Evolutionary conservation across 192 early-diverging fungal species (phyloP).

Genomic region (Funneliformis geosporum): DNA sequence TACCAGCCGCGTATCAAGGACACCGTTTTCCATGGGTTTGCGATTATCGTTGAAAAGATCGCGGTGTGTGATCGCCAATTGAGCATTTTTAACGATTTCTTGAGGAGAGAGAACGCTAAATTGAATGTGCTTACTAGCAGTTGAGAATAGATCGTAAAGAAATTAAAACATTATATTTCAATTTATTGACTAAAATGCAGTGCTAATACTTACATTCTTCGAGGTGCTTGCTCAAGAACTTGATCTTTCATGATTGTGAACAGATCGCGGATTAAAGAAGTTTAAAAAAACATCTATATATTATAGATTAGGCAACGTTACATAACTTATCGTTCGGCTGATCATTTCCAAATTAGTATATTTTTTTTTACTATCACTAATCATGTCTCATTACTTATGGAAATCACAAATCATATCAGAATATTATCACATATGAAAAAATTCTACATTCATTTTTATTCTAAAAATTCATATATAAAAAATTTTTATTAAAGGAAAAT

Average conservation of each 20-base stretch:
- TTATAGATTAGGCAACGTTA: no score
- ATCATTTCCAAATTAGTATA: no score
- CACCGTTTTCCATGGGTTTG: constrained; percentile 82
- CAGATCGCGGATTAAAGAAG: no score
- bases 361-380: no score
- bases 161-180: neutral
- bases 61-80: constrained; percentile 88
- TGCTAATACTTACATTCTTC: constrained; percentile 2
- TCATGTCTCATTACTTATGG: no score
- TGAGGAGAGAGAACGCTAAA: constrained; percentile 92
- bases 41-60: constrained; percentile 79
- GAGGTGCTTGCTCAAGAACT: constrained; percentile 57
- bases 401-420: no score
- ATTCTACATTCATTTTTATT: no score
- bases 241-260: constrained; percentile 72
- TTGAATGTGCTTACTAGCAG: constrained; percentile 82
- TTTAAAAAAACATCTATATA: no score
- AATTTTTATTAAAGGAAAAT: neutral
- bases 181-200: neutral
- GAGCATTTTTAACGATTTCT: constrained; percentile 85
- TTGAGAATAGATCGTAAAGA: neutral
- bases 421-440: no score
- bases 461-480: no score
- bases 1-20: constrained; percentile 88
- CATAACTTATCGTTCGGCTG: no score